phyloP scores from a whole-genome alignment of 1,139 yeast genomes.

The Diutina rugosa region DNA sequence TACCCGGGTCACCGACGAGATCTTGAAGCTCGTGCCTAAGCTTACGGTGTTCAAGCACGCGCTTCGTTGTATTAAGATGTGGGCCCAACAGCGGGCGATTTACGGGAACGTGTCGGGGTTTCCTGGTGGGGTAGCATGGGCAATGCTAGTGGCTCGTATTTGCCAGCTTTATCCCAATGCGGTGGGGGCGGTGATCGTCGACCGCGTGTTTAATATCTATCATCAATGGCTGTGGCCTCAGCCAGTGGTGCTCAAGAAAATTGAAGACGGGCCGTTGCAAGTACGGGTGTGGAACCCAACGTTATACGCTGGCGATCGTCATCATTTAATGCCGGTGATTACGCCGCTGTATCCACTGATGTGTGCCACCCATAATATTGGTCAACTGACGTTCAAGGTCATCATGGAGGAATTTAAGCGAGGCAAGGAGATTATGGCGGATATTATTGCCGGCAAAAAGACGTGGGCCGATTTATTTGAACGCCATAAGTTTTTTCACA shows the following conservation, averaged over 20 bases:
- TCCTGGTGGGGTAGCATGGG: conserved; percentile 99
- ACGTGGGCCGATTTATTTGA: conserved; percentile 66
- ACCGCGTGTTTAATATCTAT: conserved; percentile 76
- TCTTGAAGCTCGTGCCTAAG: conserved; percentile 77
- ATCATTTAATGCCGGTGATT: conserved; percentile 95
- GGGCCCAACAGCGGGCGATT: conserved; percentile 94
- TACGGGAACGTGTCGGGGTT: conserved; percentile 93
- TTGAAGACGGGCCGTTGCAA: conserved; percentile 94
- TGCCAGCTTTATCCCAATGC: conserved; percentile 96
- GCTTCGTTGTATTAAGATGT: conserved; percentile 77
- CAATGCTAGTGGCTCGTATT: conserved; percentile 93
- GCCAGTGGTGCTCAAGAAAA: conserved; percentile 82
- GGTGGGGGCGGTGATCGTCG: conserved; percentile 79
- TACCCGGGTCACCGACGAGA: conserved; percentile 94
- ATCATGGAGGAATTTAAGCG: conserved; percentile 65
- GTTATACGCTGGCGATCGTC: conserved; percentile 74
- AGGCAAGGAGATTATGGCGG: conserved; percentile 59
- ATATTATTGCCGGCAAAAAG: conserved; percentile 50
- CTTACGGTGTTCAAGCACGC: conserved; percentile 91
- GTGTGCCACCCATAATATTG: conserved; percentile 98
- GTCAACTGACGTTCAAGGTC: conserved; percentile 73
- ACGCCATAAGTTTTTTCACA: conserved; percentile 70
- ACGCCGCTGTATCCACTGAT: conserved; percentile 98
- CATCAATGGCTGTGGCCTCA: conserved; percentile 98
- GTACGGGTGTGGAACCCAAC: conserved; percentile 97